A percentile compares a stretch with the other conserved stretches of the same genome.
Evolutionary conservation across 345 rosid species (phyloP).

Genomic region (Iberis pinnata): DNA sequence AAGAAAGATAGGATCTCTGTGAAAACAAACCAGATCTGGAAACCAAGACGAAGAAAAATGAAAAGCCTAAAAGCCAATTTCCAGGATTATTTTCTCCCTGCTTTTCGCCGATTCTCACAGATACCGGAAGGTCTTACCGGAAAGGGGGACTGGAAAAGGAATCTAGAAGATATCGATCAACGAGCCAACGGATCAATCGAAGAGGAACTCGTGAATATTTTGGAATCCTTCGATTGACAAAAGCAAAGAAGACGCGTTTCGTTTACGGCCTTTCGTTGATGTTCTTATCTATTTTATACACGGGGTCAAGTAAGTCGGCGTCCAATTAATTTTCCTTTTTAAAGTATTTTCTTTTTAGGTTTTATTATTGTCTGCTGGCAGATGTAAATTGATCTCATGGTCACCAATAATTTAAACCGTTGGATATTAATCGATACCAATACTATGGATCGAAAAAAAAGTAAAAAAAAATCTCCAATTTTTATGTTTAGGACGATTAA

Average conservation of each 20-base stretch:
- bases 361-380: neutral
- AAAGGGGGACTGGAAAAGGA: conserved; percentile 1
- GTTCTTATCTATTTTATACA: neutral
- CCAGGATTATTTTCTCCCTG: conserved; percentile 15
- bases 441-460: too few relatives aligned
- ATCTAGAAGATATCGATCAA: conserved; percentile 13
- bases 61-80: conserved; percentile 33
- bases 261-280: neutral
- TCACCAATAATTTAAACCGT: neutral
- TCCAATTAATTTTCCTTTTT: neutral
- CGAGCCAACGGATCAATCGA: conserved; percentile 10
- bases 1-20: conserved; percentile 7
- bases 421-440: too few relatives aligned
- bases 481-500: too few relatives aligned
- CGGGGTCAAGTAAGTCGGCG: conserved; percentile 6
- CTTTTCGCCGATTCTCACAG: conserved; percentile 33
- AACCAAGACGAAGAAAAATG: neutral
- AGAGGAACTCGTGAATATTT: conserved; percentile 2
- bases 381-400: neutral
- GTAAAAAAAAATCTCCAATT: too few relatives aligned
- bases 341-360: too few relatives aligned
- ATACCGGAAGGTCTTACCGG: conserved; percentile 42
- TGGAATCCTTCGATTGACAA: neutral
- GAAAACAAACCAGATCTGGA: conserved; percentile 23
- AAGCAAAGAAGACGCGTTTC: conserved; percentile 4